Percentiles rank a stretch among this genome's conserved stretches.
phyloP scores from a whole-genome alignment of 2,329 filamentous ascomycete genomes.

The Fusarium sterilihyphosum region DNA sequence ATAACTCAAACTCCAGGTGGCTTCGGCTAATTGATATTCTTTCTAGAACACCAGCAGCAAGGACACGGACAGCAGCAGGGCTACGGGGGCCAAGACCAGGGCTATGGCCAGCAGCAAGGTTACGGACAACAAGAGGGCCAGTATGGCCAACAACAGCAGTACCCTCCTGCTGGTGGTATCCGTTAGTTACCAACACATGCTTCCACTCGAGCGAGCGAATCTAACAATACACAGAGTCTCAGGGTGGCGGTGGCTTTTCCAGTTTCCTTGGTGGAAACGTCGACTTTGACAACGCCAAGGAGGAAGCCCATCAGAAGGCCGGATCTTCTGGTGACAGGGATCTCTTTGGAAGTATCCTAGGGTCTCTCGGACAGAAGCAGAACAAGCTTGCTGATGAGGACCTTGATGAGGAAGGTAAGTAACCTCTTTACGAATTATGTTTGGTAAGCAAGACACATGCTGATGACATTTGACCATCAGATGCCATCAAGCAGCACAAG shows the following conservation, averaged over 20 bases:
- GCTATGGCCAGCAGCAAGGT: slow-evolving; percentile 18
- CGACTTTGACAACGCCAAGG: slow-evolving; percentile 59
- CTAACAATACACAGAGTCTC: slow-evolving; percentile 45
- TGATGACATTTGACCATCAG: slow-evolving; percentile 44
- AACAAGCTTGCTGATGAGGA: slow-evolving; percentile 58
- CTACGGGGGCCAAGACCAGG: slow-evolving; percentile 14
- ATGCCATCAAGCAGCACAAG: slow-evolving; percentile 80
- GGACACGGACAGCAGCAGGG: slow-evolving; percentile 16
- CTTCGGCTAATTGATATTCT: slow-evolving; percentile 5
- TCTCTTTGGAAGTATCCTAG: slow-evolving; percentile 61
- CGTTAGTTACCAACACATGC: slow-evolving; percentile 38
- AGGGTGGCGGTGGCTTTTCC: slow-evolving; percentile 49
- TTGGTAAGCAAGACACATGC: background rate
- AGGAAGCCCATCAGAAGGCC: slow-evolving; percentile 58
- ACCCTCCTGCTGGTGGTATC: slow-evolving; percentile 38
- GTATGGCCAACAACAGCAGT: slow-evolving; percentile 35
- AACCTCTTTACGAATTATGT: too few species aligned
- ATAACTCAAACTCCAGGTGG: background rate
- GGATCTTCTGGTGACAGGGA: slow-evolving; percentile 58
- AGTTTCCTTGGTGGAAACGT: slow-evolving; percentile 56
- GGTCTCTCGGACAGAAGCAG: slow-evolving; percentile 61
- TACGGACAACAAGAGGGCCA: slow-evolving; percentile 21
- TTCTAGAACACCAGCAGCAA: slow-evolving; percentile 22
- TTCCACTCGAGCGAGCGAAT: background rate
- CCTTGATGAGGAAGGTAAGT: slow-evolving; percentile 59